A percentile compares a stretch with the other conserved stretches of the same genome.
Conservation (phyloP, 2,329 filamentous ascomycete genomes). For the Talaromyces sp. region DNA sequence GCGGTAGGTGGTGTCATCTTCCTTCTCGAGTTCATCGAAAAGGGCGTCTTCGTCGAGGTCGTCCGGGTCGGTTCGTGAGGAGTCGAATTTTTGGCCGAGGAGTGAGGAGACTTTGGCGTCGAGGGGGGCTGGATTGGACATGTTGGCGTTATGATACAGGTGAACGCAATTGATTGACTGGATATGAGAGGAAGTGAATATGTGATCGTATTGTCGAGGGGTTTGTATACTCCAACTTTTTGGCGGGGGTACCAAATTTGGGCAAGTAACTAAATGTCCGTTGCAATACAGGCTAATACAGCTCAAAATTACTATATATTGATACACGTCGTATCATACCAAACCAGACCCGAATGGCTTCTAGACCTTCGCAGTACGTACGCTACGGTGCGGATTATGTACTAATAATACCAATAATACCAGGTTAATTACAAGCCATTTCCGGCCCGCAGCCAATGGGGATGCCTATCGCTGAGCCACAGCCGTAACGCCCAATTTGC, state of each 20-base stretch:
- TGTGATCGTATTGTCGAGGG: neutral
- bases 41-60: slow-evolving; percentile 60
- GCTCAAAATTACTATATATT: neutral
- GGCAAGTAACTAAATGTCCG: neutral
- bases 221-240: slow-evolving; percentile 2
- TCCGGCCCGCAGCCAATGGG: neutral
- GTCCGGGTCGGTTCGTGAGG: slow-evolving; percentile 31
- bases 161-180: neutral
- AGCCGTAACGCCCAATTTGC: slow-evolving; percentile 10
- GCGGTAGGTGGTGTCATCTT: slow-evolving; percentile 56
- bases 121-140: slow-evolving; percentile 14
- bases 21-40: slow-evolving; percentile 55
- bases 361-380: neutral
- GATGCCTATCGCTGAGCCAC: slow-evolving; percentile 10
- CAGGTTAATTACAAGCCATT: slow-evolving; percentile 2
- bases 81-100: slow-evolving; percentile 32
- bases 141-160: neutral
- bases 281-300: neutral
- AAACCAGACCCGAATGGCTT: neutral
- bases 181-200: neutral
- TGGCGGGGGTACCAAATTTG: neutral
- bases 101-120: slow-evolving; percentile 19
- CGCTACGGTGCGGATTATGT: neutral
- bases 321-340: neutral
- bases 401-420: neutral